Conservation (phyloP, 2,329 filamentous ascomycete species). For the Epichloe bromicola region DNA sequence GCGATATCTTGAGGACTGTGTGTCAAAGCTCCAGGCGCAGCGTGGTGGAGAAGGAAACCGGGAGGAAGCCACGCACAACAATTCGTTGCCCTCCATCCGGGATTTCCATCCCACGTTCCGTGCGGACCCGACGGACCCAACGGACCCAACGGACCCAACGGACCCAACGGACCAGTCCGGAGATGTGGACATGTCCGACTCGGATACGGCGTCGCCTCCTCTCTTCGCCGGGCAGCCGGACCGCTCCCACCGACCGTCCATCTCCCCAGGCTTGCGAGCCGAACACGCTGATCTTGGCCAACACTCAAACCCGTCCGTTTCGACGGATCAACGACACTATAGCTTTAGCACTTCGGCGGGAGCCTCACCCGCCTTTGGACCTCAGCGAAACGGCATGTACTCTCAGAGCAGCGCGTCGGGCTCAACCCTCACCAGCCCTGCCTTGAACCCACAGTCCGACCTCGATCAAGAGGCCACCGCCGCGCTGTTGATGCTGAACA, state of each 20-base stretch:
- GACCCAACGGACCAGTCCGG: slow-evolving; percentile 10
- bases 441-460: slow-evolving; percentile 41
- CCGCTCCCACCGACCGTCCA: slow-evolving; percentile 30
- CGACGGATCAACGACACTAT: slow-evolving; percentile 36
- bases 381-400: slow-evolving; percentile 26
- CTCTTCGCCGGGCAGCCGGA: slow-evolving; percentile 21
- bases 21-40: slow-evolving; percentile 61
- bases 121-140: slow-evolving; percentile 15
- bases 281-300: slow-evolving; percentile 32
- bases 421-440: slow-evolving; percentile 46
- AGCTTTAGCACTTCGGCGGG: slow-evolving; percentile 36
- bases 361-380: slow-evolving; percentile 45
- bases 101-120: slow-evolving; percentile 29
- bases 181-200: slow-evolving; percentile 51
- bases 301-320: slow-evolving; percentile 41
- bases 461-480: slow-evolving; percentile 70
- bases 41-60: slow-evolving; percentile 21
- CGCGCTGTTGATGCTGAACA: slow-evolving; percentile 77
- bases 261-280: slow-evolving; percentile 38
- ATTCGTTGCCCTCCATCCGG: slow-evolving; percentile 23
- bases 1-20: slow-evolving; percentile 82
- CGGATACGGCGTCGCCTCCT: slow-evolving; percentile 34
- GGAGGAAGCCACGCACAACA: slow-evolving; percentile 16
- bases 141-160: slow-evolving; percentile 13
- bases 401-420: slow-evolving; percentile 29